Evolutionary conservation across 352 stramenopile genomes (phyloP), one percentile per base, ranked within the genome.

Genomic region (Globisporangium cystogenes): DNA sequence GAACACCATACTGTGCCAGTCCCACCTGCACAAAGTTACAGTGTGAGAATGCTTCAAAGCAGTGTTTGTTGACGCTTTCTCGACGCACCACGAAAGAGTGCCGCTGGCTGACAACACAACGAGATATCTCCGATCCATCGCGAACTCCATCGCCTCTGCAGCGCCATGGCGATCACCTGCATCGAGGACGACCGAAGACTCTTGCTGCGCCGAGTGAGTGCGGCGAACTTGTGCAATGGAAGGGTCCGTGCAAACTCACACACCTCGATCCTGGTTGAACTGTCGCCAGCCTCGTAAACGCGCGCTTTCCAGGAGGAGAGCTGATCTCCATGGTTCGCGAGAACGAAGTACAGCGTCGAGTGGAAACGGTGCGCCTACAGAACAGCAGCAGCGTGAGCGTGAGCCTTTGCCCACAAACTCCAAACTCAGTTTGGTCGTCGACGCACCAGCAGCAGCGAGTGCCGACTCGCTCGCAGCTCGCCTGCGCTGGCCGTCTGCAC

Each of bases 1-100:
- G 18, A 69, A 39, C 23, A 50, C 52, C 55, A 73, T 64, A 12
- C 57, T 59, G 26, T 58, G 49, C 67, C 64, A 78, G 24, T 72
- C 60, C 69, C 69, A 78, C 67, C 69, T 78, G 51, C 4, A 24
- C 18, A 33, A 4, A 35, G 27, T 62, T 45, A 23, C 12, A 53
- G 41, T 46, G 33, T 35, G 45, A 53, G 12, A 41, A 11, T 41
- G 40, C 43, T n/a, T 16, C 14, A 41, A 35, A 6, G 5, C 14
- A 18, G 11, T 12, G 33, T 39, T 39, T 20, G 42, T n/a, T n/a
- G 20, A 42, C 20, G 12, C 1, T 45, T 36, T 27, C 29, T 35
- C 12, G 7, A n/a, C 53, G 47, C 33, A 52, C 47, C 31, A 35
- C n/a, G 24, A 23, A 10, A 52, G 47, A 12, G 18, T 12, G 11